These are phyloP conservation scores for Zymoseptoria brevis DNA, from an alignment of 2,329 filamentous ascomycete genomes.

Conservation along the genomic window DNA sequence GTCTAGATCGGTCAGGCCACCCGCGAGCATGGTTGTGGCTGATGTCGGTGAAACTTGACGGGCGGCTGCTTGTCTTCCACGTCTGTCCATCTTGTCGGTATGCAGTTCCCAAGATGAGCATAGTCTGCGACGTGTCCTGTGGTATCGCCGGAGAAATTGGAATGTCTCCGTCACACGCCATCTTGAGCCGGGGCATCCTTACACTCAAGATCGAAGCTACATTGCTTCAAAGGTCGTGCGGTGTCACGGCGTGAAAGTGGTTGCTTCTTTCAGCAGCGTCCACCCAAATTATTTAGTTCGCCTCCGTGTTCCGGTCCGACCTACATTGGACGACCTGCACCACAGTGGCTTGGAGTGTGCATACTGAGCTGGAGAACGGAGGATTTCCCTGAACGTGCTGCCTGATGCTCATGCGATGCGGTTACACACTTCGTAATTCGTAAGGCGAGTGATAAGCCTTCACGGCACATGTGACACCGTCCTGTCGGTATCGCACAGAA, in stretches of 20 bases:
- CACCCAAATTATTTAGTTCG: too few species aligned
- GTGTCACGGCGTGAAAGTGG: background rate
- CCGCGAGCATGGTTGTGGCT: background rate
- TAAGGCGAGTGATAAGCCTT: background rate
- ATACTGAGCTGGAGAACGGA: too few species aligned
- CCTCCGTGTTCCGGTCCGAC: too few species aligned
- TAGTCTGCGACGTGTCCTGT: background rate
- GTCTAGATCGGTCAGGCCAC: background rate
- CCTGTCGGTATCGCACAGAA: background rate
- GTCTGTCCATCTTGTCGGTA: background rate
- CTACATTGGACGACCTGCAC: too few species aligned
- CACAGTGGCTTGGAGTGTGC: too few species aligned
- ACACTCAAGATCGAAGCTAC: background rate
- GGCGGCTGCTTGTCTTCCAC: background rate
- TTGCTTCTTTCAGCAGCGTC: background rate
- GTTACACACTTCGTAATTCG: background rate
- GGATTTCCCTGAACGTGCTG: background rate
- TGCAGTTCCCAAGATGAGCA: background rate
- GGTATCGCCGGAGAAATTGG: background rate
- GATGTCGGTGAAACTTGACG: background rate
- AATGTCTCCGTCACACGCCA: background rate
- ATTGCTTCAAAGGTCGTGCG: background rate
- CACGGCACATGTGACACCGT: background rate
- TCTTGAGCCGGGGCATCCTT: background rate
- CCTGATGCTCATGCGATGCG: background rate